A percentile compares a stretch with the other conserved stretches of the same genome.
Conservation (phyloP, 441 rosid genomes). For the Melastoma candidum region DNA sequence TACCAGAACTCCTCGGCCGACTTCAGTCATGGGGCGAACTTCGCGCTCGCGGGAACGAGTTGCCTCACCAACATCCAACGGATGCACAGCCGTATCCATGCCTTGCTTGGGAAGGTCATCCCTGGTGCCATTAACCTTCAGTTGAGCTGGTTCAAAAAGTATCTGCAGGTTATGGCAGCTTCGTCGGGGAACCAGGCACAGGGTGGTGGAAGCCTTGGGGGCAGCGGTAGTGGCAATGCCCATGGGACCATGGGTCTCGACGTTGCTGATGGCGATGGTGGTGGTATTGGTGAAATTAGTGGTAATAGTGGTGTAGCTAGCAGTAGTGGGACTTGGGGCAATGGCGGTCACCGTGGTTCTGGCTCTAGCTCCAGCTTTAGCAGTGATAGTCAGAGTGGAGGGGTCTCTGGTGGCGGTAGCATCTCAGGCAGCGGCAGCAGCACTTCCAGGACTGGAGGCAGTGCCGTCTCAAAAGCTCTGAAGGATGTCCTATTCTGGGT, state of each 20-base stretch:
- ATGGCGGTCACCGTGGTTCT: background rate
- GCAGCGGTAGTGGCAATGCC: background rate
- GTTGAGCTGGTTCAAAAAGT: conserved; percentile 31
- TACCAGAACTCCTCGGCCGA: conserved; percentile 10
- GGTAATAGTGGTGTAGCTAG: background rate
- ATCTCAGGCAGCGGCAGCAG: background rate
- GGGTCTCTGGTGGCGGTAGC: background rate
- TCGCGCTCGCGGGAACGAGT: conserved; percentile 39
- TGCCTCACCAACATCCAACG: conserved; percentile 20
- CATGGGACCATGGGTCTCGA: background rate
- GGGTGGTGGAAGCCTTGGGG: background rate
- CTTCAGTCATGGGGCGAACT: conserved; percentile 28
- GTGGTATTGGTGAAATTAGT: background rate
- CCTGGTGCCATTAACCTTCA: conserved; percentile 23
- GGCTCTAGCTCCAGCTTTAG: too few relatives aligned
- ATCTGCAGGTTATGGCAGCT: background rate
- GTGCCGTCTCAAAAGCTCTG: background rate
- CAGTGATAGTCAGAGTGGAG: background rate
- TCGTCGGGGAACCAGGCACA: too few relatives aligned
- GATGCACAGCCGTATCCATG: background rate
- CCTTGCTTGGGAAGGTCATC: conserved; percentile 20
- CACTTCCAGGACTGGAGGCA: background rate
- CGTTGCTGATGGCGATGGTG: background rate
- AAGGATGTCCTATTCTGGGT: conserved; percentile 30
- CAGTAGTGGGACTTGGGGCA: background rate